phyloP scores from a whole-genome alignment of 495 filamentous ascomycete genomes.

The Neurospora sp. region DNA sequence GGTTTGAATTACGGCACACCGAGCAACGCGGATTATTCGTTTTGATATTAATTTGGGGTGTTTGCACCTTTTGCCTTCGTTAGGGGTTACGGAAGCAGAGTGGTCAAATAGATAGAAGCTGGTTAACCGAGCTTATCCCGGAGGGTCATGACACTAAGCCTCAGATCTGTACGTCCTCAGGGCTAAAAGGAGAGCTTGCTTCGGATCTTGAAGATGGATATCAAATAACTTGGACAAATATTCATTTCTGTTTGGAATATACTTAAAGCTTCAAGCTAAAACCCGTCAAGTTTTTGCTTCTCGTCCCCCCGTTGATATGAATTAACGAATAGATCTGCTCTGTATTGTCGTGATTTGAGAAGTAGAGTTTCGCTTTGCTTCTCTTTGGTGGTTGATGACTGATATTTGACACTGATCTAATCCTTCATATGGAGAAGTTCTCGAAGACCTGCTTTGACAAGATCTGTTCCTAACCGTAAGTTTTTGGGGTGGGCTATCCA shows the following conservation, averaged over 20 bases:
- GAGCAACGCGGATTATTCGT: background rate
- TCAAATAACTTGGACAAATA: no score
- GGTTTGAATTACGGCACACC: background rate
- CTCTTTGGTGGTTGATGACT: background rate
- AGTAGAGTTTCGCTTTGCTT: background rate
- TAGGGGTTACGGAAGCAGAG: no score
- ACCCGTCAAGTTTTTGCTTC: no score
- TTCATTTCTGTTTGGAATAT: no score
- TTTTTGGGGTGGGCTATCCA: background rate
- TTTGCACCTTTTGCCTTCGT: background rate
- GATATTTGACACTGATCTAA: background rate
- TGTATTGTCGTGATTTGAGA: background rate
- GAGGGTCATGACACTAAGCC: no score
- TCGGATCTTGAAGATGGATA: no score
- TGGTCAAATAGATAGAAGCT: no score
- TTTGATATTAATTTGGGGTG: background rate
- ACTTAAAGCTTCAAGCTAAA: no score
- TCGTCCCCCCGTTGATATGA: no score
- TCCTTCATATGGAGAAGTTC: background rate
- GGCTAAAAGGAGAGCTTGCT: no score
- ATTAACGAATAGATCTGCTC: background rate
- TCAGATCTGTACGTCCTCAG: no score
- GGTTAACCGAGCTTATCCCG: no score
- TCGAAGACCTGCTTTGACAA: background rate
- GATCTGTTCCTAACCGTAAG: background rate